Conservation (phyloP, 2,329 filamentous ascomycete species). For the Ophiostoma tasmaniense region DNA sequence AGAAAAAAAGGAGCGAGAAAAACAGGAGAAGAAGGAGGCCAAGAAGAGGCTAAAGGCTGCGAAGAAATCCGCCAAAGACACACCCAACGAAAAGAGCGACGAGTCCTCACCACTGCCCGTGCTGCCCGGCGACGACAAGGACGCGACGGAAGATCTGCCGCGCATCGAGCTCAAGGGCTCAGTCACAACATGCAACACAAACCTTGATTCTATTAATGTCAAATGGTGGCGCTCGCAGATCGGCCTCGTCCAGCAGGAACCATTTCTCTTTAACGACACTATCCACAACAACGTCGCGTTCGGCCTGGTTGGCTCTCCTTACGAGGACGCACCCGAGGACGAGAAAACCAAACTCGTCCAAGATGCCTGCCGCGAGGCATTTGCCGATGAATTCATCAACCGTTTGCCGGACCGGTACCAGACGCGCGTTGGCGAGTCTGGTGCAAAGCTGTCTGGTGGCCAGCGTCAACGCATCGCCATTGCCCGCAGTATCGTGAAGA, state of each 20-base stretch:
- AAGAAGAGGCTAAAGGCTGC: background rate
- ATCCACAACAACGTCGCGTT: slow-evolving; percentile 45
- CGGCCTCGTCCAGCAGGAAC: slow-evolving; percentile 31
- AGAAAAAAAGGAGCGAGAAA: background rate
- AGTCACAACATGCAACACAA: slow-evolving; percentile 41
- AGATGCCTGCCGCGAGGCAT: slow-evolving; percentile 35
- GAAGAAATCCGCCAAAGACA: background rate
- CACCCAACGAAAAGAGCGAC: background rate
- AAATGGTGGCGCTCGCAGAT: slow-evolving; percentile 50
- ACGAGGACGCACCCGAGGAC: slow-evolving; percentile 11
- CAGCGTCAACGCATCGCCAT: slow-evolving; percentile 67
- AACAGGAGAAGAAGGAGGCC: background rate
- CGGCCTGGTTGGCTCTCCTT: slow-evolving; percentile 33
- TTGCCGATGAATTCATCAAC: slow-evolving; percentile 50
- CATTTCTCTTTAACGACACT: slow-evolving; percentile 32
- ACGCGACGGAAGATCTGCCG: background rate
- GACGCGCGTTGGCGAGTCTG: slow-evolving; percentile 22
- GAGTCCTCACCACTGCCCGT: background rate
- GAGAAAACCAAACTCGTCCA: background rate
- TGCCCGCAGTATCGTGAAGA: slow-evolving; percentile 59
- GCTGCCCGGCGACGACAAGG: background rate
- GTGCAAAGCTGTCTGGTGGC: slow-evolving; percentile 55
- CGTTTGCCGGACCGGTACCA: slow-evolving; percentile 24
- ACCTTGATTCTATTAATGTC: slow-evolving; percentile 65
- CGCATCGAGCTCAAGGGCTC: background rate